phyloP scores from a whole-genome alignment of 2,329 filamentous ascomycete species.

The Metarhizium guizhouense region DNA sequence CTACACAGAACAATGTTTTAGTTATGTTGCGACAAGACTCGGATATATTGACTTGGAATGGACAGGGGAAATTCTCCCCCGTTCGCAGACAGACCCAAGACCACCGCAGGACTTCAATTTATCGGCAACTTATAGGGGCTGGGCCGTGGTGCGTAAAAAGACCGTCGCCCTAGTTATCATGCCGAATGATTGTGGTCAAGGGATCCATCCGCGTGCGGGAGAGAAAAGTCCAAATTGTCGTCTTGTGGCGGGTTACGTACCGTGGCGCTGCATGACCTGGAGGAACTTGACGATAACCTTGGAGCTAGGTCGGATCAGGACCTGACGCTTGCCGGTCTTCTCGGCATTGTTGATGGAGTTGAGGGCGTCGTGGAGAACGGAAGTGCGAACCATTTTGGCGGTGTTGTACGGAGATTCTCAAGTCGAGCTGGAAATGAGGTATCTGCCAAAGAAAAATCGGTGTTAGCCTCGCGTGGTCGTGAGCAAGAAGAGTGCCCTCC shows the following conservation, averaged over 20 bases:
- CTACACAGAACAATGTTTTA: constrained; percentile 48
- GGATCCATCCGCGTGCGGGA: constrained; percentile 1
- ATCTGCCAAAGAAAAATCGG: constrained; percentile 38
- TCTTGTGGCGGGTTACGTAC: constrained; percentile 52
- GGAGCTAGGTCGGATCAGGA: constrained; percentile 93
- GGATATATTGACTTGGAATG: constrained; percentile 49
- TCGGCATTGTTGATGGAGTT: constrained; percentile 99
- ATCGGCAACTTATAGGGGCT: constrained; percentile 99
- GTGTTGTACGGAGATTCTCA: constrained; percentile 67
- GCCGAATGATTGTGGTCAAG: constrained; percentile 53
- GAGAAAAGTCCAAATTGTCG: not conserved
- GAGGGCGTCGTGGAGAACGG: constrained; percentile 98
- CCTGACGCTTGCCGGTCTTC: constrained; percentile 99
- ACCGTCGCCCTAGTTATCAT: constrained; percentile 99
- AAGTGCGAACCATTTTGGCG: constrained; percentile 97
- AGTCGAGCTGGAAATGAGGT: constrained; percentile 58
- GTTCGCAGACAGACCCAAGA: constrained; percentile 61
- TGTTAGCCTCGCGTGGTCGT: constrained; percentile 55
- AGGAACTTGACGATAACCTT: constrained; percentile 99
- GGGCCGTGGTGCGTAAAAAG: constrained; percentile 64
- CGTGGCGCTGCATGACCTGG: constrained; percentile 98
- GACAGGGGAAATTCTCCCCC: not conserved
- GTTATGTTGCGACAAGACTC: constrained; percentile 84
- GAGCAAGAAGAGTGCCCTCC: constrained; percentile 64
- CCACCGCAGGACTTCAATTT: constrained; percentile 68